phyloP scores from a whole-genome alignment of 139 green algal genomes.

The Edaphochlamys debaryana region DNA sequence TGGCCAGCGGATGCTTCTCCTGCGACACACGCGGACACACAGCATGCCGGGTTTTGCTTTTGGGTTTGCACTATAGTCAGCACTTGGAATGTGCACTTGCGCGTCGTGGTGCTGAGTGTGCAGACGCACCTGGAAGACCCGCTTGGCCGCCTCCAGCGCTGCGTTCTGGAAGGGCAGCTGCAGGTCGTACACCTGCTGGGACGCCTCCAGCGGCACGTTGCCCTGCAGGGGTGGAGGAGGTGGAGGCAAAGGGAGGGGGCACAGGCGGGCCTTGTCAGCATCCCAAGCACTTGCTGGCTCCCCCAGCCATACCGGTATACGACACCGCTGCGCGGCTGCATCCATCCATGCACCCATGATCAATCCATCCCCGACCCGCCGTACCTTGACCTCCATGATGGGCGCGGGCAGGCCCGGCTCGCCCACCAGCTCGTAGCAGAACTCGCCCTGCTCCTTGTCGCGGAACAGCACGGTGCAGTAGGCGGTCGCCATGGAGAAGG shows the following conservation, averaged over 20 bases:
- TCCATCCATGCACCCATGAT: too few species aligned
- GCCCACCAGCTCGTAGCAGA: slow-evolving; percentile 75
- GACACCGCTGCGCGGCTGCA: too few species aligned
- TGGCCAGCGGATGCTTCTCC: slow-evolving; percentile 78
- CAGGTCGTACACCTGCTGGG: slow-evolving; percentile 55
- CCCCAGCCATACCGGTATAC: neutral
- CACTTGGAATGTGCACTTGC: too few species aligned
- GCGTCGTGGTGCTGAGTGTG: too few species aligned
- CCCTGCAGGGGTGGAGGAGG: slow-evolving; percentile 13
- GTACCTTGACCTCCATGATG: slow-evolving; percentile 56
- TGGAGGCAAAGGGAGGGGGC: neutral
- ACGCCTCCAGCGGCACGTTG: slow-evolving; percentile 50
- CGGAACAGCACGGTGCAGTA: slow-evolving; percentile 67
- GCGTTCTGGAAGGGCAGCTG: slow-evolving; percentile 58
- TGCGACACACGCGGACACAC: too few species aligned
- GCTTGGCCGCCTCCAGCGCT: slow-evolving; percentile 72
- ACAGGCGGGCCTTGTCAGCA: too few species aligned
- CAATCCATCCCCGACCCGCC: too few species aligned
- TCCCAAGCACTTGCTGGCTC: neutral
- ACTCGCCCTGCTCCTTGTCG: slow-evolving; percentile 64
- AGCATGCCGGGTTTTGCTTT: too few species aligned
- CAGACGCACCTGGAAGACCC: slow-evolving; percentile 59
- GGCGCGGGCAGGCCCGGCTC: slow-evolving; percentile 63
- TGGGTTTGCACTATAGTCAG: too few species aligned
- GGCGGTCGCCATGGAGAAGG: slow-evolving; percentile 71